Evolutionary conservation across 2,329 filamentous ascomycete species (phyloP).

Genomic region (Colletotrichum gigasporum): DNA sequence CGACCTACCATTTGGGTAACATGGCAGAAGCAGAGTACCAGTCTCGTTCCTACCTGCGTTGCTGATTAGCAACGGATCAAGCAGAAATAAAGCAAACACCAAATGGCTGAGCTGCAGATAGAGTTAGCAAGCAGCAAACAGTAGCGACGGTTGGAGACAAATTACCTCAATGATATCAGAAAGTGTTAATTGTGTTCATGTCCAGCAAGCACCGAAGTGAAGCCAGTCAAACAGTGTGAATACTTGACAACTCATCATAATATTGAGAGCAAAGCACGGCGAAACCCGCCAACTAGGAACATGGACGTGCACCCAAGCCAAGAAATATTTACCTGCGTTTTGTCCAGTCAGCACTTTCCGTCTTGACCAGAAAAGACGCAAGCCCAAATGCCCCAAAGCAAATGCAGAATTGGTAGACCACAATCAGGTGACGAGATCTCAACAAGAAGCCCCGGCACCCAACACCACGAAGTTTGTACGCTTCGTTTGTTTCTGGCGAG

Average conservation of each 20-base stretch:
- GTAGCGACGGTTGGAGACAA: not conserved
- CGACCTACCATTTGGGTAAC: slow-evolving; percentile 12
- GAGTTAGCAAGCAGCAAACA: not conserved
- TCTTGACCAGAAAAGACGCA: slow-evolving; percentile 7
- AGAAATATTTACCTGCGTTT: slow-evolving; percentile 39
- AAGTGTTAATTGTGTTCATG: slow-evolving; percentile 63
- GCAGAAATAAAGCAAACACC: not conserved
- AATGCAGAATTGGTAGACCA: slow-evolving; percentile 37
- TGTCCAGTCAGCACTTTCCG: slow-evolving; percentile 6
- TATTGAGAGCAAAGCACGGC: slow-evolving; percentile 23
- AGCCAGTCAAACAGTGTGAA: slow-evolving; percentile 70
- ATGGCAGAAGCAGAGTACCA: not conserved
- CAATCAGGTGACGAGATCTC: slow-evolving; percentile 73
- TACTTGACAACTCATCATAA: slow-evolving; percentile 62
- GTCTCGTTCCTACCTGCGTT: slow-evolving; percentile 28
- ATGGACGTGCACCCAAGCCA: not conserved
- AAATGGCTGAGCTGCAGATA: not conserved
- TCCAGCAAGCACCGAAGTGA: slow-evolving; percentile 49
- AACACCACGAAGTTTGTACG: slow-evolving; percentile 70
- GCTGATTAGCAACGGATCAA: slow-evolving; percentile 11
- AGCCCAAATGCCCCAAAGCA: not conserved
- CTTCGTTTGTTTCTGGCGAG: slow-evolving; percentile 62
- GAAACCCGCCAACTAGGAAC: slow-evolving; percentile 12
- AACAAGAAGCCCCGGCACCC: slow-evolving; percentile 66
- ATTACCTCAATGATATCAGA: slow-evolving; percentile 62